Conservation (phyloP, 371 early-diverging fungal genomes). For the Apophysomyces sp. region DNA sequence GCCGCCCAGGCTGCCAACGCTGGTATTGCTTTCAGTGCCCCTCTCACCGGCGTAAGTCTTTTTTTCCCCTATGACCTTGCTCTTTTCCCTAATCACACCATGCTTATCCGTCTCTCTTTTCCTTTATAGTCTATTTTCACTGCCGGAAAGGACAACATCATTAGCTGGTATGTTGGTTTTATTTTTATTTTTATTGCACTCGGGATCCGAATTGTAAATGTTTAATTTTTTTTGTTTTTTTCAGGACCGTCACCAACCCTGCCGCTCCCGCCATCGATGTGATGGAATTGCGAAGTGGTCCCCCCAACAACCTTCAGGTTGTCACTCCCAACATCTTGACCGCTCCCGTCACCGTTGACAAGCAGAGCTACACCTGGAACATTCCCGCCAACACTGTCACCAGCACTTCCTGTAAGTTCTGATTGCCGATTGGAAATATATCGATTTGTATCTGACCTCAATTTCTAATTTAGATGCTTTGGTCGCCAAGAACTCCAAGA, state of each 20-base stretch:
- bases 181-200: not conserved
- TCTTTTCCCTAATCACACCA: not conserved
- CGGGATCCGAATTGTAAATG: not conserved
- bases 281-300: conserved; percentile 10
- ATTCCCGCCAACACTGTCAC: conserved; percentile 5
- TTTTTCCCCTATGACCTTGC: not conserved
- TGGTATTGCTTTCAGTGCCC: conserved; percentile 10
- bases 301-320: conserved; percentile 1
- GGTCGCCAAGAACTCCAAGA: not conserved
- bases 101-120: not conserved
- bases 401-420: conserved; percentile 1
- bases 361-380: not conserved
- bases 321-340: not conserved
- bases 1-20: conserved; percentile 8
- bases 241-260: conserved; percentile 7
- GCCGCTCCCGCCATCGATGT: not conserved
- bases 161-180: conserved; percentile 4
- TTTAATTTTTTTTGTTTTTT: not conserved
- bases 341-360: not conserved
- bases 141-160: conserved; percentile 3
- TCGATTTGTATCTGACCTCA: too few relatives aligned
- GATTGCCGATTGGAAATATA: too few relatives aligned
- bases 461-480: not conserved
- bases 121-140: conserved; percentile 1
- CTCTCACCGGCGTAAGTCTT: conserved; percentile 9